Evolutionary conservation across 108 stramenopile species (phyloP), one percentile per base, ranked within the genome.

Genomic region (Heterococcus sp.): DNA sequence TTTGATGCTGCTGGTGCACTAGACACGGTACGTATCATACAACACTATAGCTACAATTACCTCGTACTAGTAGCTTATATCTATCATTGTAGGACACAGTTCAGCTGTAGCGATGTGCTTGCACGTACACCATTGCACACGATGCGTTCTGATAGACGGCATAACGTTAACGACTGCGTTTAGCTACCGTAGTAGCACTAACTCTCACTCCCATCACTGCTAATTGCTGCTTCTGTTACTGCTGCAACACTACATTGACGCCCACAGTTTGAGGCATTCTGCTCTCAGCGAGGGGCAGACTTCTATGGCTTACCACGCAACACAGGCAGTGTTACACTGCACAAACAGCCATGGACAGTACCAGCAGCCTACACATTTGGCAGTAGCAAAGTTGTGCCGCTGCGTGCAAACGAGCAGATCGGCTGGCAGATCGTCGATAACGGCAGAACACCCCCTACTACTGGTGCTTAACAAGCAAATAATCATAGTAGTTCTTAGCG

Each of bases 301-400:
- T 95, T 95, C 84, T 99, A 99, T 89, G 93, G 93, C 1, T 72
- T 98, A 31, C 89, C 93, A 8, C 87, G 92, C 38, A 91, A 87
- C 32, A 84, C 88, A 2, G 79, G 76, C n/a, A 91, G 76, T 33
- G 86, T 96, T 28, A 90, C 85, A 30, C 86, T 99, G 58, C 89
- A 75, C 69, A 92, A 90, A 78, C 89, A 91, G 87, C 30, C 77
- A 1, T 95, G 95, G 95, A 86, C 37, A 68, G 95, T 96, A 2
- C 95, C 95, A 0, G 79, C 73, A 29, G 87, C 78, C 37, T 94
- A 91, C 82, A 74, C 90, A 31, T 94, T 96, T 87, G 96, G 92
- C 1, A 70, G 74, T 40, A 85, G 74, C 37, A 38, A 82, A 38
- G 87, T 91, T 4, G 85, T 85, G 32, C 95, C 95, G 0, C 87